Evolutionary conservation across 768 basidiomycete genomes (phyloP), one percentile per base, ranked within the genome.

Genomic region (Rhizopogon vulgaris): DNA sequence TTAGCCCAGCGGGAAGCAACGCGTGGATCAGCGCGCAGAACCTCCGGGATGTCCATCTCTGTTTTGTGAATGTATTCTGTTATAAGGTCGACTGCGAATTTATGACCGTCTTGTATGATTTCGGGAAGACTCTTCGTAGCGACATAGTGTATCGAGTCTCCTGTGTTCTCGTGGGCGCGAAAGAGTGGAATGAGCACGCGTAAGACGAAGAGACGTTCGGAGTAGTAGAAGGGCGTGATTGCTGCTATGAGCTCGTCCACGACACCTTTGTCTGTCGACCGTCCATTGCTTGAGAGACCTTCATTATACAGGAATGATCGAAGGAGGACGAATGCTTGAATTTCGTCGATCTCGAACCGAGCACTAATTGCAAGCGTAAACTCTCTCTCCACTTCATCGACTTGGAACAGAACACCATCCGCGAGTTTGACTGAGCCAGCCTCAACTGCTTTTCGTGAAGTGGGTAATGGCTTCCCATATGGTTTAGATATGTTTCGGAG

Each of bases 271-370:
- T 71, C 68, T n/a, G 80, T 72, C 34, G 75, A 65, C 40, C 72
- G 75, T 0, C 78, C 69, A 18, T 64, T 68, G 10, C 78, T 63
- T 9, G 84, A 83, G 7, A 88, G 71, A 4, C 87, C 87, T 63
- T 85, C 79, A 63, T 91, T 87, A 69, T 86, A 85, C 8, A 89
- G 71, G 61, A 88, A 94, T 0, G 87, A 84, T 11, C 85, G 82
- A 18, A 91, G 71, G 5, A 94, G 75, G 4, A 85, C 70, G 39
- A 87, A 74, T 0, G 90, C 84, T n/a, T 86, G 82, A 1, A 92
- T 73, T 60, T 94, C 82, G 69, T 94, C 90, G 22, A 95, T 82
- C 27, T 80, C 73, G 64, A 91, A 84, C 53, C 76, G 76, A 39
- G 75, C 65, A 69, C 91, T 90, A 58, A 96, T 79, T 43, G 85